Base-by-base conservation (phyloP, 1,284 basidiomycete species). In the Pyrrhoderma noxium region DNA sequence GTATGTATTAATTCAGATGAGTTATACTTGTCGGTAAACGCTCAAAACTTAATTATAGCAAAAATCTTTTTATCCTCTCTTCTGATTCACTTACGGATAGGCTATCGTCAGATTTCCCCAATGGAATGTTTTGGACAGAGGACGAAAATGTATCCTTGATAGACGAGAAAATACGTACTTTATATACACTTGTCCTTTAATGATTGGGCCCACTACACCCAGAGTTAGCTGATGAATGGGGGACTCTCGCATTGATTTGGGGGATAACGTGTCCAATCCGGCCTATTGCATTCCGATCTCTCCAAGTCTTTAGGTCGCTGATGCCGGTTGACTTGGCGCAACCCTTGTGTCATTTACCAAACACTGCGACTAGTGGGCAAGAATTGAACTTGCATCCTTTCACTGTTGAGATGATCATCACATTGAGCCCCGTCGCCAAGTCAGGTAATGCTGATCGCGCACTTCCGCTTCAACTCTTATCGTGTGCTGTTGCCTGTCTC, bases 281-380 rank as follows among this genome's bases (percentile, higher is more conserved):
- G 37, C 83, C 85, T 46, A 82, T 87, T 25, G 93, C 94, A 0
- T 92, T 89, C 67, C 80, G 92, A 27, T 95, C 93, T 2, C 74
- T 97, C 57, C 92, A 96, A 64, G 74, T 92, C n/a, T 93, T 93
- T 67, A 82, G 92, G 36, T 81, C 88, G 1, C 70, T 97, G n/a
- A 78, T 81, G 57, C 87, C 91, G 0, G 70, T 75, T 9, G 87
- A 91, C 67, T 73, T 97, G 25, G 88, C 88, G 0, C 78, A 86
- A 47, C 75, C 95, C 34, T 75, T 97, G 0, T 88, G 87, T 19
- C 80, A 94, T 41, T 70, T 96, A 13, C 90, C 90, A 2, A 90
- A 85, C 59, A 93, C 90, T 3, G 80, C 94, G 25, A 84, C 89
- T 1, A 11, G 27, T 5, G 85, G 83, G 22, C 69, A 83, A 3